Percentiles rank a stretch among this genome's conserved stretches.
Evolutionary conservation across 176 grass and related monocot genomes (phyloP).

Genomic region (Aegilops umbellulata): DNA sequence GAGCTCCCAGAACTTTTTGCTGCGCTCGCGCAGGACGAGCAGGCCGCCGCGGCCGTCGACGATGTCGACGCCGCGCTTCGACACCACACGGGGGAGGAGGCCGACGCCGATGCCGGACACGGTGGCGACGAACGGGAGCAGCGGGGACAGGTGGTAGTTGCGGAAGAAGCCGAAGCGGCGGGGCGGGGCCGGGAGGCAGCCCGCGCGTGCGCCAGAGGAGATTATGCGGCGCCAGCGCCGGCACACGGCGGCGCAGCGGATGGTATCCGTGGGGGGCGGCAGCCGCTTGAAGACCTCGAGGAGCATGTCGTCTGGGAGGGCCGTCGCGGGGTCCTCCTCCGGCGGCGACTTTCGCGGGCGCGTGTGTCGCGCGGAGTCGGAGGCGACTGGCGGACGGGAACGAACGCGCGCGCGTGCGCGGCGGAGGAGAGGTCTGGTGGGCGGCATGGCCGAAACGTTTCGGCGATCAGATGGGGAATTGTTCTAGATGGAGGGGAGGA

Average conservation of each 20-base stretch:
- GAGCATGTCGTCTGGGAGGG: slow-evolving; percentile 38
- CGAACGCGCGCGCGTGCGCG: neutral
- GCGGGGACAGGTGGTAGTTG: slow-evolving; percentile 5
- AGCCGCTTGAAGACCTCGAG: slow-evolving; percentile 36
- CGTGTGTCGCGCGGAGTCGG: neutral
- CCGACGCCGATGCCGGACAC: neutral
- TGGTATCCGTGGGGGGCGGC: neutral
- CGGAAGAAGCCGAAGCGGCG: slow-evolving; percentile 35
- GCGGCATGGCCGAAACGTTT: neutral
- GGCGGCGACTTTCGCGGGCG: neutral
- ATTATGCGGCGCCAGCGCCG: slow-evolving; percentile 30
- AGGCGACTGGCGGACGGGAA: neutral
- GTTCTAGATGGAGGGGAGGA: neutral
- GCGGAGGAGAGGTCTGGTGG: neutral
- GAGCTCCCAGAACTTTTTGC: neutral
- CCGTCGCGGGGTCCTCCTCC: neutral
- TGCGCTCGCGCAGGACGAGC: slow-evolving; percentile 34
- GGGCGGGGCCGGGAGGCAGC: slow-evolving; percentile 14
- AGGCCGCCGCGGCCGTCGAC: slow-evolving; percentile 8
- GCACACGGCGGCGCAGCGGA: slow-evolving; percentile 40
- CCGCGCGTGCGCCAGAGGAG: neutral
- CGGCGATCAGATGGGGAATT: neutral
- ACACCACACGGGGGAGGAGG: neutral
- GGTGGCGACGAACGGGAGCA: slow-evolving; percentile 32
- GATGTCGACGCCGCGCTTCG: neutral